Conservation (phyloP, 257 asterid species). For the Capsicum rhomboideum region DNA sequence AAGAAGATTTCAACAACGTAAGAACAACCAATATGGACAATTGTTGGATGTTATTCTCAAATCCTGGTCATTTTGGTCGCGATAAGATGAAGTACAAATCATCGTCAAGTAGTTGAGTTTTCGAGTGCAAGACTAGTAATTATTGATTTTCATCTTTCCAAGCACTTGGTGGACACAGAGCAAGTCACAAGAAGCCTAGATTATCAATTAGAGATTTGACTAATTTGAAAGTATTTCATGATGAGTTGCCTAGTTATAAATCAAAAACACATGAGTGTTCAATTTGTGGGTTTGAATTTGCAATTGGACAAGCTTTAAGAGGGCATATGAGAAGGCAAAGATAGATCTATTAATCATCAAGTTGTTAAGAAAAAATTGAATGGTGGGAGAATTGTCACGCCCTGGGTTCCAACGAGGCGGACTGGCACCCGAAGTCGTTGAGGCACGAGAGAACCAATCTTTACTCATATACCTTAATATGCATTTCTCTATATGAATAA, state of each 20-base stretch:
- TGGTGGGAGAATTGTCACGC: constrained; percentile 7
- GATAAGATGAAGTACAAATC: not conserved
- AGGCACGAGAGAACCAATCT: no score
- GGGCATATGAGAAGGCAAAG: constrained; percentile 42
- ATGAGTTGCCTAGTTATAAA: not conserved
- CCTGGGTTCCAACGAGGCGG: no score
- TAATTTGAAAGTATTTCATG: not conserved
- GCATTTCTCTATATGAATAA: no score
- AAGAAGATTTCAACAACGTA: constrained; percentile 6
- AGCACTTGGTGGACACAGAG: constrained; percentile 40
- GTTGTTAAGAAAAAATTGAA: constrained; percentile 7
- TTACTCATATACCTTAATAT: no score
- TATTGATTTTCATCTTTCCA: constrained; percentile 31
- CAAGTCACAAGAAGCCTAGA: constrained; percentile 35
- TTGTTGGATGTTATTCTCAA: constrained; percentile 21
- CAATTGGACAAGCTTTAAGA: constrained; percentile 34
- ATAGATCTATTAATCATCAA: constrained; percentile 5
- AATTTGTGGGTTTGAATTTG: constrained; percentile 28
- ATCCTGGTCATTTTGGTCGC: not conserved
- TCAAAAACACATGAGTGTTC: constrained; percentile 34
- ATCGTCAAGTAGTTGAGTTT: constrained; percentile 8
- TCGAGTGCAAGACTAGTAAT: constrained; percentile 38
- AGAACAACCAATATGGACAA: constrained; percentile 19
- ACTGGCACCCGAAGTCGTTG: no score
- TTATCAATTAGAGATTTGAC: not conserved